Evolutionary conservation across 768 basidiomycete genomes (phyloP), one percentile per base, ranked within the genome.

Genomic region (Kondoa malvinella): DNA sequence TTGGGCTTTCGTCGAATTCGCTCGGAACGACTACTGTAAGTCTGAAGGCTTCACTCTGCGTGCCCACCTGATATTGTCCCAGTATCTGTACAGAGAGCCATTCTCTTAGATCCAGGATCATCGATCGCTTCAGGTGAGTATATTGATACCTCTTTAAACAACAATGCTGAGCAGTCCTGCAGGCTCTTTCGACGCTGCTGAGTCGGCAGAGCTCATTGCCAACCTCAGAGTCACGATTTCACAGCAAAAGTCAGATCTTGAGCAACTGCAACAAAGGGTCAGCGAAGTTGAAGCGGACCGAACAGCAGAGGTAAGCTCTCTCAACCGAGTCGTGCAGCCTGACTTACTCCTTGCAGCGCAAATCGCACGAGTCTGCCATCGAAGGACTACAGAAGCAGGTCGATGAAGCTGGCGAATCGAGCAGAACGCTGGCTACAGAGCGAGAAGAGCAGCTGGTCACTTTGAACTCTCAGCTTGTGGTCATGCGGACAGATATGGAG

Each of bases 1-100:
- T 76, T 97, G 92, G 90, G 83, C 86, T 0, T 97, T 97, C 77
- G 85, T 95, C 3, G 95, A 99, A 77, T 99, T 96, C 77, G 92
- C 90, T 87, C 97, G 97, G 79, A 92, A 89, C 59, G 92, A 94
- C 75, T 95, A 92, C 75, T 89, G 94, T 94, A 73, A 75, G 88
- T 77, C 29, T 21, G 1, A 34, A 16, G 25, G 0, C n/a, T 2
- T 27, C 25, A 40, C 21, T 25, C 1, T 63, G 4, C 2, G 16
- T 3, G 3, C 50, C 58, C 58, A 59, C 62, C 4, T 65, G 59
- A 31, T 56, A 50, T 57, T 65, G 1, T 8, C 2, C 21, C 62
- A 80, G 79, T 79, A 65, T 78, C 78, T 1, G 78, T 80, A 0
- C 79, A 80, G 67, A 73, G 78, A 32, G 74, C 77, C 1, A 80